Conservation (phyloP, 805 yeast species). For the Schizosaccharomyces pombe region DNA sequence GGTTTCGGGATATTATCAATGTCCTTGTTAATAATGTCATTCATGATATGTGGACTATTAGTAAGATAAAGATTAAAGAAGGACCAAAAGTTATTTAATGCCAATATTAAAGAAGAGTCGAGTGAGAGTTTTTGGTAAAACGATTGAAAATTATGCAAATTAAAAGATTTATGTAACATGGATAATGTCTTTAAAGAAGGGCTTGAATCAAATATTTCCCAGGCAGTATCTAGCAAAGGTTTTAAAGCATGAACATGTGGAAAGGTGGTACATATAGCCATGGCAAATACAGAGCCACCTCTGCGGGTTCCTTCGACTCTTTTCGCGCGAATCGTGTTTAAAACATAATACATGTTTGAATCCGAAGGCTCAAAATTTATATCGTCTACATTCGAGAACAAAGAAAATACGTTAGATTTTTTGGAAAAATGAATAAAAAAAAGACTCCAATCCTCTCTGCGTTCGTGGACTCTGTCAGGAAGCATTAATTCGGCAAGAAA, state of each 20-base stretch:
- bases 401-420: background rate
- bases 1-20: too few species aligned
- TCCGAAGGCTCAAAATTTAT: background rate
- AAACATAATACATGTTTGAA: background rate
- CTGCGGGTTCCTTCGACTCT: background rate
- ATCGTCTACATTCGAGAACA: background rate
- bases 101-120: background rate
- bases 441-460: conserved; percentile 33
- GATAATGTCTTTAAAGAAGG: background rate
- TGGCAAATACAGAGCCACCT: background rate
- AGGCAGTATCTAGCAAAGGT: background rate
- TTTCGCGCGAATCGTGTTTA: background rate
- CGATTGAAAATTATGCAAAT: background rate
- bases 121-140: background rate
- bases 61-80: too few species aligned
- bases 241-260: background rate
- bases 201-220: background rate
- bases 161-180: background rate
- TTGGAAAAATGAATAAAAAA: conserved; percentile 19
- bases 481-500: conserved; percentile 32
- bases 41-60: too few species aligned
- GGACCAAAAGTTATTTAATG: background rate
- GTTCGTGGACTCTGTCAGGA: conserved; percentile 34
- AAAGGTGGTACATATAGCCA: background rate
- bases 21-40: too few species aligned